Base-by-base conservation (phyloP, 306 rosid species). In the Datisca glomerata region DNA sequence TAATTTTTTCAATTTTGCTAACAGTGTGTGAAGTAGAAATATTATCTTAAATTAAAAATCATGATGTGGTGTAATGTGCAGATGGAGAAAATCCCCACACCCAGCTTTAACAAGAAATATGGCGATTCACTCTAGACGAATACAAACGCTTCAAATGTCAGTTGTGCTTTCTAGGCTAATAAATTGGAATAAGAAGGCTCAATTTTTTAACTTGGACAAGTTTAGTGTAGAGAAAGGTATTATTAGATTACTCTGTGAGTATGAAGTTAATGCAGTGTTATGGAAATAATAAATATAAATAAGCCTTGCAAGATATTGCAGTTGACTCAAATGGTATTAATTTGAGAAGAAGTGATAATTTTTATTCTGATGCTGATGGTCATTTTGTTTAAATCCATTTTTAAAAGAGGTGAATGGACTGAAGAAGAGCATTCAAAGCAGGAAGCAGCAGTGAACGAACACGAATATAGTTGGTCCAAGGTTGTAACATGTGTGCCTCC, bases 181-280 rank as follows among this genome's bases (percentile, higher is more conserved):
- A 72, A 68, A 68, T 56, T 89, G 95, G 98, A 75, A 68, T 56
- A 82, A 72, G 61, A 75, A 69, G 61, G 93, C 98, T 39, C 79
- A 75, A 35, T 89, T 60, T 65, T 73, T 89, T n/a, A n/a, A 47
- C 91, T 84, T 21, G 93, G 98, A 34, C 93, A 84, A 65, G 72
- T 81, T 64, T 95, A 89, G 66, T 80, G 95, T 49, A 74, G 98
- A 69, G 98, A 89, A 61, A 89, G 98, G 98, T 89, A 73, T 23
- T 17, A 29, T 41, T 22, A 41, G 4, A n/a, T n/a, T n/a, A n/a
- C n/a, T n/a, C n/a, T n/a, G n/a, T n/a, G n/a, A n/a, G n/a, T n/a
- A n/a, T n/a, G n/a, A n/a, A n/a, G n/a, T n/a, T n/a, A n/a, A n/a
- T n/a, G n/a, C n/a, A n/a, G n/a, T n/a, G n/a, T n/a, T n/a, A n/a